Evolutionary conservation across 2,329 filamentous ascomycete species (phyloP), one percentile per base, ranked within the genome.

Genomic region (Zasmidium angulare): DNA sequence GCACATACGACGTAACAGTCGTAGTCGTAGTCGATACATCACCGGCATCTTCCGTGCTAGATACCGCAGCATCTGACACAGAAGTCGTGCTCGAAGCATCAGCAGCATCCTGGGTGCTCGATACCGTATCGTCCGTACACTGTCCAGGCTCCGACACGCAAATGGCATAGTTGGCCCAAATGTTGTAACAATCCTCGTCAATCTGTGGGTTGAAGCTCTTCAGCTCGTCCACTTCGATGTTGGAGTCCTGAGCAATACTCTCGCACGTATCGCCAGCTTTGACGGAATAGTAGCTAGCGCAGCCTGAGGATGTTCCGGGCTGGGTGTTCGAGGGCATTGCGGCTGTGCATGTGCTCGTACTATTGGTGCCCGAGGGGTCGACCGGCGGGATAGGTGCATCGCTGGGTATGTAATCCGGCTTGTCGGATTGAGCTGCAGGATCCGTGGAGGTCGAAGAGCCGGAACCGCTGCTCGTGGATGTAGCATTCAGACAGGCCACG

Each of bases 401-500:
- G 10, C 31, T 53, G 2, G 51, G 51, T n/a, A 53, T 53, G 36
- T 43, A 46, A 17, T 46, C 51, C 22, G 36, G 51, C 51, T 53
- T 53, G 17, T 53, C 51, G 12, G 51, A 26, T 4, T 53, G 51
- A 24, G 20, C 26, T 43, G 51, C 51, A 1, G 51, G 51, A 23
- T 9, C 24, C 26, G 51, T 21, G 11, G 51, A 29, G 22, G n/a
- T 46, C 29, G 29, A 14, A 36, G 29, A 7, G 14, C 29, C 29
- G 14, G 29, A 36, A 36, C 29, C 29, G 14, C 14, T 14, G 29
- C 7, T 36, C 29, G 7, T 36, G 29, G 31, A 22, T 4, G 50
- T 20, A 12, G 10, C 12, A 22, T 59, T 55, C 52, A 59, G 21
- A 21, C 52, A 51, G 14, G 56, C 43, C 23, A 63, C 54, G 20